Evolutionary conservation across 768 basidiomycete genomes (phyloP).

Genomic region (Rossbeevera mucosa): DNA sequence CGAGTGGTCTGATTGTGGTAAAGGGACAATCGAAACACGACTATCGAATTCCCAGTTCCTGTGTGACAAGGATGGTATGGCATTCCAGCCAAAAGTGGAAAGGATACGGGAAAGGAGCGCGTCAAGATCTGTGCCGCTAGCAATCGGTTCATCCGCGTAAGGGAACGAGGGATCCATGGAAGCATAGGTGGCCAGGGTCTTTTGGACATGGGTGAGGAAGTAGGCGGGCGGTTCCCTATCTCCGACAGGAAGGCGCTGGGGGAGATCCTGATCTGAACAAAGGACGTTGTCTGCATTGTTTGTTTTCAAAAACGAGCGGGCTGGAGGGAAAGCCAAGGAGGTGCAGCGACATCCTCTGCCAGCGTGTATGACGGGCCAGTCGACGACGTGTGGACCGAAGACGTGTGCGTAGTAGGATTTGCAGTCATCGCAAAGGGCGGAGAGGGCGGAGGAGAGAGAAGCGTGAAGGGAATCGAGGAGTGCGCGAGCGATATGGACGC

Average conservation of each 20-base stretch:
- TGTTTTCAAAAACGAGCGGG: slow-evolving; percentile 6
- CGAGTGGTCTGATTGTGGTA: slow-evolving; percentile 1
- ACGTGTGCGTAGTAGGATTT: slow-evolving; percentile 50
- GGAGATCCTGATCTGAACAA: slow-evolving; percentile 17
- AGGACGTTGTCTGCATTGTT: slow-evolving; percentile 1
- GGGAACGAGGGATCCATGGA: slow-evolving; percentile 35
- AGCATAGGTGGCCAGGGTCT: slow-evolving; percentile 46
- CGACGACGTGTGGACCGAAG: slow-evolving; percentile 48
- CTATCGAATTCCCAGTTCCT: slow-evolving; percentile 28
- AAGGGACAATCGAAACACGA: slow-evolving; percentile 23
- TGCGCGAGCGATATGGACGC: slow-evolving; percentile 38
- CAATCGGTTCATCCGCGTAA: slow-evolving; percentile 21
- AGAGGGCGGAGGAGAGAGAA: slow-evolving; percentile 33
- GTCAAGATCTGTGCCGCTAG: slow-evolving; percentile 37
- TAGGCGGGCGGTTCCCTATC: slow-evolving; percentile 31
- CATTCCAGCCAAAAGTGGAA: slow-evolving; percentile 39
- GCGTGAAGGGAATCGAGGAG: slow-evolving; percentile 40
- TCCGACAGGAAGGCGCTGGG: slow-evolving; percentile 30
- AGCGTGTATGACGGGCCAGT: slow-evolving; percentile 48
- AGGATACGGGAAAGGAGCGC: slow-evolving; percentile 39
- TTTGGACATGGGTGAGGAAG: slow-evolving; percentile 34
- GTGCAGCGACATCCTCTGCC: slow-evolving; percentile 46
- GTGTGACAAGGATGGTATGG: slow-evolving; percentile 10
- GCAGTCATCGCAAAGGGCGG: slow-evolving; percentile 45
- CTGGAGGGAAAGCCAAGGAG: slow-evolving; percentile 18